A percentile compares a stretch with the other conserved stretches of the same genome.
These are phyloP conservation scores for Plasmodium ovale DNA, from an alignment of 169 alveolate genomes.

Conservation along the genomic window DNA sequence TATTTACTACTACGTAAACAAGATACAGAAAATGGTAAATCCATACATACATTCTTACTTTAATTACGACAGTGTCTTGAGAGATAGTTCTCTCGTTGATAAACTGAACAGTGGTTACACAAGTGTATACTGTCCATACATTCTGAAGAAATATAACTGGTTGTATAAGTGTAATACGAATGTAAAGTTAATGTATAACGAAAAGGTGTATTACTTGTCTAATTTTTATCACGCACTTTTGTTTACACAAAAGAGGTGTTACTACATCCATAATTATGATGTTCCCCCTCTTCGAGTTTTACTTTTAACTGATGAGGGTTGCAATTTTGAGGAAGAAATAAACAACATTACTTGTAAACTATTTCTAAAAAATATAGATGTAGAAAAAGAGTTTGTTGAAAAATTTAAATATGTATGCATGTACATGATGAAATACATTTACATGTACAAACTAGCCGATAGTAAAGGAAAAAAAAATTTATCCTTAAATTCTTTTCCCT, in stretches of 20 bases:
- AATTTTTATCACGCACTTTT: conserved; percentile 36
- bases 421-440: conserved; percentile 48
- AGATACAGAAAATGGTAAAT: conserved; percentile 25
- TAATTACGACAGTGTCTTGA: conserved; percentile 22
- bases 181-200: conserved; percentile 33
- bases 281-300: conserved; percentile 64
- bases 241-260: conserved; percentile 22
- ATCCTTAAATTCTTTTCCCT: not conserved
- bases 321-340: conserved; percentile 22
- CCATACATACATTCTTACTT: conserved; percentile 49
- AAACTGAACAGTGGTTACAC: conserved; percentile 13
- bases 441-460: conserved; percentile 4
- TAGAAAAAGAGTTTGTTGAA: conserved; percentile 21
- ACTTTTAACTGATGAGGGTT: conserved; percentile 26
- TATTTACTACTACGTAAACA: conserved; percentile 6
- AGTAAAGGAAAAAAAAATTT: not conserved
- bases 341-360: conserved; percentile 26
- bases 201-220: conserved; percentile 33
- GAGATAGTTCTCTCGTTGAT: not conserved
- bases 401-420: conserved; percentile 8
- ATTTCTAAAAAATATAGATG: conserved; percentile 12
- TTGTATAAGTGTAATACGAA: conserved; percentile 19
- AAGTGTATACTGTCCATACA: conserved; percentile 59
- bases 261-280: not conserved
- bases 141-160: conserved; percentile 66